These are phyloP conservation scores for Salvia miltiorrhiza DNA, from an alignment of 257 asterid species.

Conservation along the genomic window DNA sequence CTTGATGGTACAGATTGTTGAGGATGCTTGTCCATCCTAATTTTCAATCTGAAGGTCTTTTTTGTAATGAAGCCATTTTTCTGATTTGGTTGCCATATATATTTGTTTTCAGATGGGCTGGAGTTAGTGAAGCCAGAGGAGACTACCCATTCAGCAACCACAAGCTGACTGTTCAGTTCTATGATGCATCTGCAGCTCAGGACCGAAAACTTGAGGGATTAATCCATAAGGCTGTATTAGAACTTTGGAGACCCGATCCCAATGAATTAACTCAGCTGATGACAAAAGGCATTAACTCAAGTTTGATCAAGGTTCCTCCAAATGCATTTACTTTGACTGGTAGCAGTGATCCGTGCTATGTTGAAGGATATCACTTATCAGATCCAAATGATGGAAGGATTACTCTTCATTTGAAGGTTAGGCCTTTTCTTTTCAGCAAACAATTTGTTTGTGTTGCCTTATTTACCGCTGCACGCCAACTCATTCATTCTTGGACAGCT, in stretches of 20 bases:
- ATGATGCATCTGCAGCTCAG: constrained; percentile 88
- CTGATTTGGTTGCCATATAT: constrained; percentile 5
- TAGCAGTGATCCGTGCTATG: constrained; percentile 96
- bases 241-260: constrained; percentile 96
- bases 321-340: constrained; percentile 77
- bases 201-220: constrained; percentile 91
- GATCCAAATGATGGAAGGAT: constrained; percentile 95
- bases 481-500: background rate
- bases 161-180: constrained; percentile 91
- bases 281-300: constrained; percentile 61
- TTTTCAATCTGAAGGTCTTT: background rate
- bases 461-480: constrained; percentile 4
- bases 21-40: constrained; percentile 2
- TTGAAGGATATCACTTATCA: constrained; percentile 91
- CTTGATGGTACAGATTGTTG: background rate
- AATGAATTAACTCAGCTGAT: constrained; percentile 68
- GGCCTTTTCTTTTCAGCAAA: constrained; percentile 17
- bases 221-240: constrained; percentile 88
- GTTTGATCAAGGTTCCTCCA: constrained; percentile 75
- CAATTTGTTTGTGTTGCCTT: constrained; percentile 3
- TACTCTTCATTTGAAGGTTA: constrained; percentile 88
- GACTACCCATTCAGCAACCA: constrained; percentile 98
- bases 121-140: constrained; percentile 82
- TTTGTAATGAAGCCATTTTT: background rate
- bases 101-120: constrained; percentile 70